phyloP scores from a whole-genome alignment of 1,284 basidiomycete genomes.

The Peniophora sp. region DNA sequence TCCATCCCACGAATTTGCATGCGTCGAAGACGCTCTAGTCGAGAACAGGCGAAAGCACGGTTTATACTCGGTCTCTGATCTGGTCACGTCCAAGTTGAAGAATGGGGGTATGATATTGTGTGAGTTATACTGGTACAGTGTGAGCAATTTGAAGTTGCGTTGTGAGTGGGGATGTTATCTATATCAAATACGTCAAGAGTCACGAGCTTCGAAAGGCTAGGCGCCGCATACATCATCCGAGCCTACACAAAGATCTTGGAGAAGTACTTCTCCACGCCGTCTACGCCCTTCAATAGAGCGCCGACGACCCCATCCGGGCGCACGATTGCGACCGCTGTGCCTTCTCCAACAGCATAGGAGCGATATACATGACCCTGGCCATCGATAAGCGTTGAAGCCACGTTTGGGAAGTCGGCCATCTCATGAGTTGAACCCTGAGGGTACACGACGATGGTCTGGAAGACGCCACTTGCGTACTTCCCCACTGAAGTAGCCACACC shows the following conservation, averaged over 20 bases:
- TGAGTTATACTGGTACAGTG: too few relatives aligned
- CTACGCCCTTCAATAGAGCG: constrained; percentile 23
- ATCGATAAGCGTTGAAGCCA: constrained; percentile 23
- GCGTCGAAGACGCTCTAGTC: too few relatives aligned
- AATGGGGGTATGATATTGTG: too few relatives aligned
- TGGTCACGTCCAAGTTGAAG: too few relatives aligned
- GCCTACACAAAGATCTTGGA: not conserved
- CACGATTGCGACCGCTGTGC: constrained; percentile 25
- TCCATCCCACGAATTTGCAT: too few relatives aligned
- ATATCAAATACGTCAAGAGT: too few relatives aligned
- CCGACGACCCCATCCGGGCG: constrained; percentile 34
- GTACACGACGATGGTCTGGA: not conserved
- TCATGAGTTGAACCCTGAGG: not conserved
- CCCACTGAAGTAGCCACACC: not conserved
- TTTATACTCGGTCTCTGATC: too few relatives aligned
- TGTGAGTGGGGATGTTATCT: too few relatives aligned
- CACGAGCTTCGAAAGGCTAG: too few relatives aligned
- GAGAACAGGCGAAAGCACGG: too few relatives aligned
- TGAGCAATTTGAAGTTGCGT: too few relatives aligned
- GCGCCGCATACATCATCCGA: too few relatives aligned
- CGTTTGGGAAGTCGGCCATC: constrained; percentile 17
- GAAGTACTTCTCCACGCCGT: constrained; percentile 28
- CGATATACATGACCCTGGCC: constrained; percentile 25
- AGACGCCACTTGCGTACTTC: not conserved
- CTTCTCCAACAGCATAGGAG: constrained; percentile 25